Evolutionary conservation across 1,284 basidiomycete species (phyloP).

Genomic region (Tilletia caries): DNA sequence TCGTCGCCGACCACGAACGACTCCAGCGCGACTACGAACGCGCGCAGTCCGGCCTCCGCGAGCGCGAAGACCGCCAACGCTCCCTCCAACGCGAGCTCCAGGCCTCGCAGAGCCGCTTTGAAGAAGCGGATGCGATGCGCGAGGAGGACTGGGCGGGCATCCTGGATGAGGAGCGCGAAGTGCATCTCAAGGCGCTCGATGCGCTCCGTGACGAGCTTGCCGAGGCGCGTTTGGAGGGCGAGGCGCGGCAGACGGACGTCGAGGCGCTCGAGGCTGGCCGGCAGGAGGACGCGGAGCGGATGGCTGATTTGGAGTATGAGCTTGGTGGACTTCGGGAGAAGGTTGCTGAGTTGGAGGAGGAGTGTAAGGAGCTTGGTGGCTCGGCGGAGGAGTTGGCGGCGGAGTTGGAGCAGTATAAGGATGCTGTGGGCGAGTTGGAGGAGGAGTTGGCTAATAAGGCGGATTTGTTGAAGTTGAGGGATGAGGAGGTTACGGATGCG

Average conservation of each 20-base stretch:
- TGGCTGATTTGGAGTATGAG: constrained; percentile 42
- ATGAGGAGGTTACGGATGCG: constrained; percentile 56
- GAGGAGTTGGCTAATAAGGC: constrained; percentile 48
- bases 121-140: constrained; percentile 34
- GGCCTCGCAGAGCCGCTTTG: constrained; percentile 32
- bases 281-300: constrained; percentile 30
- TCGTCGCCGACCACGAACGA: constrained; percentile 32
- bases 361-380: constrained; percentile 55
- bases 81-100: constrained; percentile 34
- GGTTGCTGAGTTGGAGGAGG: constrained; percentile 56
- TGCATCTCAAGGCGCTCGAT: constrained; percentile 17
- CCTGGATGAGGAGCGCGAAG: constrained; percentile 20
- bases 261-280: constrained; percentile 41
- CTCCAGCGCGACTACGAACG: constrained; percentile 37
- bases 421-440: constrained; percentile 34
- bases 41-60: constrained; percentile 24
- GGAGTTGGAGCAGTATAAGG: constrained; percentile 29
- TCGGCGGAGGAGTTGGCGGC: constrained; percentile 32
- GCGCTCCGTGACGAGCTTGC: constrained; percentile 41
- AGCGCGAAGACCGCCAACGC: constrained; percentile 20
- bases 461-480: constrained; percentile 34
- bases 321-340: constrained; percentile 29
- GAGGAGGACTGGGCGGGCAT: constrained; percentile 32
- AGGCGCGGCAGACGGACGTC: constrained; percentile 41
- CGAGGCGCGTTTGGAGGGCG: constrained; percentile 41